phyloP scores from a whole-genome alignment of 2,329 filamentous ascomycete species.

The Fragosphaeria purpurea region DNA sequence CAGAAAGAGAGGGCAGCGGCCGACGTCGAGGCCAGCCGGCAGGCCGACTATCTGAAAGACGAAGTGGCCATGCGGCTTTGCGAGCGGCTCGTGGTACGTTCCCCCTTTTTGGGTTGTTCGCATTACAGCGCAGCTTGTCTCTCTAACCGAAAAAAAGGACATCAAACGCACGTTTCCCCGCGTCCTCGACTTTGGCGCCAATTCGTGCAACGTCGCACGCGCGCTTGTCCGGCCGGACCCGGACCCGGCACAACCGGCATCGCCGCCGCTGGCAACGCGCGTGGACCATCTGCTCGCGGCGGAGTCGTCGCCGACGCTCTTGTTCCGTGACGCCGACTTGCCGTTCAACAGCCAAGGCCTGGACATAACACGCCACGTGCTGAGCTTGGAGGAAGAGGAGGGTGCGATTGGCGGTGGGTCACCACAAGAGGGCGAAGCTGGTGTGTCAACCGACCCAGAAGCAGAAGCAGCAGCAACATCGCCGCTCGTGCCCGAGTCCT shows the following conservation, averaged over 20 bases:
- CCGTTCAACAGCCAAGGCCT: conserved; percentile 62
- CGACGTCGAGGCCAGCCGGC: conserved; percentile 59
- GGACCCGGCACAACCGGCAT: conserved; percentile 42
- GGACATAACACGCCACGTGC: conserved; percentile 61
- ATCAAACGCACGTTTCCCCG: conserved; percentile 80
- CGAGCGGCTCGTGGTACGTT: conserved; percentile 64
- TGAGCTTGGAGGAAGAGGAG: conserved; percentile 53
- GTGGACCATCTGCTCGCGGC: conserved; percentile 68
- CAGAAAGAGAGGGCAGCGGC: conserved; percentile 80
- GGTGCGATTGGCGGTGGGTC: conserved; percentile 1
- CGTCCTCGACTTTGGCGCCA: conserved; percentile 87
- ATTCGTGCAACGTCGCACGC: conserved; percentile 87
- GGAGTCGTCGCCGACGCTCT: conserved; percentile 67
- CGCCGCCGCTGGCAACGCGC: conserved; percentile 57
- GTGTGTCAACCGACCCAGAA: background rate
- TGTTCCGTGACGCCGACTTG: conserved; percentile 68
- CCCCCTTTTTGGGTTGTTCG: background rate
- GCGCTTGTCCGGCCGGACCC: conserved; percentile 62
- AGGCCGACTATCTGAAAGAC: conserved; percentile 87
- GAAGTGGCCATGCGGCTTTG: conserved; percentile 78
- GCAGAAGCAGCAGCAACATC: background rate
- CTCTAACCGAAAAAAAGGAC: conserved; percentile 38
- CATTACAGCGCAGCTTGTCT: too few relatives aligned
- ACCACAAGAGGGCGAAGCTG: background rate
- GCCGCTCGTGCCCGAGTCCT: conserved; percentile 49